Evolutionary conservation across 768 basidiomycete genomes (phyloP).

Genomic region (Kwoniella dejecticola): DNA sequence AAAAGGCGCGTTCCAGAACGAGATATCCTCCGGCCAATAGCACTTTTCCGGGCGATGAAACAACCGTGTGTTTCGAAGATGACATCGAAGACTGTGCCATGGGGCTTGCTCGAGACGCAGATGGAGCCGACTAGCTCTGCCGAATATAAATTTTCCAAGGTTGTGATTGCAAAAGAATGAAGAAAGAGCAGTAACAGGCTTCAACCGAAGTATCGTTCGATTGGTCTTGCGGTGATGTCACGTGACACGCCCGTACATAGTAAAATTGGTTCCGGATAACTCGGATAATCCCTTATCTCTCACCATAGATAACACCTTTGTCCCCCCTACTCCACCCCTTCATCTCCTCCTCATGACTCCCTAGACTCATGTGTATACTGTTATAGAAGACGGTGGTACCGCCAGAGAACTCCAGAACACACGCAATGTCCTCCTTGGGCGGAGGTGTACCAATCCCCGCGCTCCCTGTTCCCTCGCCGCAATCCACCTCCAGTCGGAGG

Average conservation of each 20-base stretch:
- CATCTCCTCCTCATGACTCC: background rate
- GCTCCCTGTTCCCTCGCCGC: background rate
- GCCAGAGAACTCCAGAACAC: no score
- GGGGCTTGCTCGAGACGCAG: background rate
- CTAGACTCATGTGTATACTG: no score
- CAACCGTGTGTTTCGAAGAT: constrained; percentile 57
- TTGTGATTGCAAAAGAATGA: no score
- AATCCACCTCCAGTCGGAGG: constrained; percentile 9
- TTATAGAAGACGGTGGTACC: no score
- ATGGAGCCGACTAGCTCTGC: no score
- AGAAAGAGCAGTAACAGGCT: no score
- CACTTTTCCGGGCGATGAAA: constrained; percentile 94
- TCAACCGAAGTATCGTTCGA: no score
- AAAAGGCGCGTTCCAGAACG: constrained; percentile 82
- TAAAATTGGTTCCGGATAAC: background rate
- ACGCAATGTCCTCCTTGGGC: constrained; percentile 9
- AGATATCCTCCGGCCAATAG: constrained; percentile 95
- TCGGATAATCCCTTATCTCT: background rate
- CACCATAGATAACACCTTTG: background rate
- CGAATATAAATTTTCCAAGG: no score
- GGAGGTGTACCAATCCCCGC: constrained; percentile 31
- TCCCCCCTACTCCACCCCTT: background rate
- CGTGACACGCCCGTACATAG: background rate
- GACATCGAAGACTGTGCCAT: background rate
- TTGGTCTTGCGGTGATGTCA: background rate